These are phyloP conservation scores for Podila verticillata DNA, from an alignment of 192 early-diverging fungal genomes.

Conservation along the genomic window DNA sequence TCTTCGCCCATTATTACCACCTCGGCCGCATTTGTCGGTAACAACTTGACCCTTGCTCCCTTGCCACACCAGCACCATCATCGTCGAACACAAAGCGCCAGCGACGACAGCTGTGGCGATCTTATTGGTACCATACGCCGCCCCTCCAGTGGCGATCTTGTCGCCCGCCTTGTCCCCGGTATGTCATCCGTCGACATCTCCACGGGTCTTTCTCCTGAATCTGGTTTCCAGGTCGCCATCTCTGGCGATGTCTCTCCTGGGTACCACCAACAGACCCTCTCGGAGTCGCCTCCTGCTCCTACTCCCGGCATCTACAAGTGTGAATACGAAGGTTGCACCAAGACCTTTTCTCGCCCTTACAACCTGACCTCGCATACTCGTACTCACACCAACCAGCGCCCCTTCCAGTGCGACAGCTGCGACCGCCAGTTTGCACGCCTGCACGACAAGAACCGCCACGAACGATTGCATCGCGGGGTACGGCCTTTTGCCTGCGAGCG, in stretches of 20 bases:
- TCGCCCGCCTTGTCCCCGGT: neutral
- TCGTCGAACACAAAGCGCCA: neutral
- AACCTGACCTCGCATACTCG: conserved; percentile 81
- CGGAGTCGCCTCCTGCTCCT: neutral
- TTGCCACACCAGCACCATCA: neutral
- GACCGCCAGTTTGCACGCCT: conserved; percentile 84
- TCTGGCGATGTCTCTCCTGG: neutral
- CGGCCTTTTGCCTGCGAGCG: conserved; percentile 77
- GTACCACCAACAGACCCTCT: neutral
- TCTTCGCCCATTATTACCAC: neutral
- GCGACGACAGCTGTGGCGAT: neutral
- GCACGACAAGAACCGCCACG: conserved; percentile 92
- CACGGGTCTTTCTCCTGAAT: neutral
- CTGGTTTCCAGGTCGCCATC: too few species aligned
- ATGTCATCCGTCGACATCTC: neutral
- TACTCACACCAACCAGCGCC: conserved; percentile 80
- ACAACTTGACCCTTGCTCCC: neutral
- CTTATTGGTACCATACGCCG: neutral
- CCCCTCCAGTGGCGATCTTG: neutral
- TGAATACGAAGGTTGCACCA: conserved; percentile 69
- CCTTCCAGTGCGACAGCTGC: conserved; percentile 80
- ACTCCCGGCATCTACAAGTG: conserved; percentile 52
- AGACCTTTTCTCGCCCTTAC: conserved; percentile 79
- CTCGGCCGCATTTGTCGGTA: neutral
- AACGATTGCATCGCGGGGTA: conserved; percentile 82